Percentiles rank a stretch among this genome's conserved stretches.
Conservation (phyloP, 139 green algal genomes). For the Chlorella sorokiniana region DNA sequence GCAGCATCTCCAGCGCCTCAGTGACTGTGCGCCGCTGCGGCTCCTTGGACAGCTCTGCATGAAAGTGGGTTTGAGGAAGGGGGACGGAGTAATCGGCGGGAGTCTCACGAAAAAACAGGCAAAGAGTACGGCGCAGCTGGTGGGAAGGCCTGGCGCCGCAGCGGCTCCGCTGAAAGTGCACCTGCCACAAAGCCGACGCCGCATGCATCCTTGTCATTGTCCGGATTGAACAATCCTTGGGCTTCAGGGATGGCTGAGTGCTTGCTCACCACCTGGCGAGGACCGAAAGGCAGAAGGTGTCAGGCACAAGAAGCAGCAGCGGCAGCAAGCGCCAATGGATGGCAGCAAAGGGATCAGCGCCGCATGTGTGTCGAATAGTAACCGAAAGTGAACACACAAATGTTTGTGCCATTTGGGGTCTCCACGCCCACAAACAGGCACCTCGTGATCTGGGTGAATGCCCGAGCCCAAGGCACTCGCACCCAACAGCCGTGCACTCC, state of each 20-base stretch:
- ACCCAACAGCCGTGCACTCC: too few species aligned
- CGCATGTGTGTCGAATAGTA: too few species aligned
- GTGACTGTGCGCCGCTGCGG: constrained; percentile 74
- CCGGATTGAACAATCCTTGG: constrained; percentile 52
- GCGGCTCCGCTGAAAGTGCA: background rate
- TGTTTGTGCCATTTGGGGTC: too few species aligned
- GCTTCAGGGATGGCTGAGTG: constrained; percentile 43
- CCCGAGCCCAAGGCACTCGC: too few species aligned
- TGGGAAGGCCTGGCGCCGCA: background rate
- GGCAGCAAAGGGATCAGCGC: too few species aligned
- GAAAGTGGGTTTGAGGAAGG: background rate
- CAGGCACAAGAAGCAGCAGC: background rate
- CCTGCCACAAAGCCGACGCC: constrained; percentile 90
- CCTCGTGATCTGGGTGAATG: too few species aligned
- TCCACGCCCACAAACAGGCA: too few species aligned
- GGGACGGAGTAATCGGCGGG: background rate
- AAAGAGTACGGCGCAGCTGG: background rate
- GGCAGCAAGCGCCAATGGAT: too few species aligned
- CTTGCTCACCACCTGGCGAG: constrained; percentile 35
- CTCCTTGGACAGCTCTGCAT: constrained; percentile 75
- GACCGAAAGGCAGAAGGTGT: background rate
- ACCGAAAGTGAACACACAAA: too few species aligned
- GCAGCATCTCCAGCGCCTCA: constrained; percentile 91
- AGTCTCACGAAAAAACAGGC: background rate
- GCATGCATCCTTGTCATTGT: constrained; percentile 84